phyloP scores from a whole-genome alignment of 2,329 filamentous ascomycete genomes.

The Fusarium domesticum region DNA sequence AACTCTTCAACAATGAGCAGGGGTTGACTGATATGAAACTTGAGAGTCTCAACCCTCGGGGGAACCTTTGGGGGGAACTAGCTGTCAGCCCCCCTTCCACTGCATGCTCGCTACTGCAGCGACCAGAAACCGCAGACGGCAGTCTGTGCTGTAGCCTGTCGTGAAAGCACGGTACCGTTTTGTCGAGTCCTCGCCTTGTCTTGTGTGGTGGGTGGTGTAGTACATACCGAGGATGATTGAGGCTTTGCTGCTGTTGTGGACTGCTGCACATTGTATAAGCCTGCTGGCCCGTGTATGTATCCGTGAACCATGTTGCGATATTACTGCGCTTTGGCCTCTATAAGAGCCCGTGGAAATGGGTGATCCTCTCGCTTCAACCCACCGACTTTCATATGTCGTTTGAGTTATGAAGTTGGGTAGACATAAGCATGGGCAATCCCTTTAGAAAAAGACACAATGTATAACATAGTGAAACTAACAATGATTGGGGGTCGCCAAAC shows the following conservation, averaged over 20 bases:
- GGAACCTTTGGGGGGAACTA: neutral
- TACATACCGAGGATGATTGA: too few species aligned
- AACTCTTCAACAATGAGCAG: neutral
- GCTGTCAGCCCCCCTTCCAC: constrained; percentile 13
- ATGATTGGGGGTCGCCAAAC: neutral
- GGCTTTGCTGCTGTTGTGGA: too few species aligned
- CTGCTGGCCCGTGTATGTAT: neutral
- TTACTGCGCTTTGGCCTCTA: neutral
- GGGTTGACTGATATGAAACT: neutral
- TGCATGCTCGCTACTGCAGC: constrained; percentile 22
- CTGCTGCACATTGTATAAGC: neutral
- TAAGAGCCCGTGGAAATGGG: neutral
- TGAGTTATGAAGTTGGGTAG: too few species aligned
- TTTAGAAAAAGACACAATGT: too few species aligned
- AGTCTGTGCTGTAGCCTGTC: constrained; percentile 14
- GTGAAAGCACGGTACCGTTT: neutral
- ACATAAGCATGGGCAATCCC: too few species aligned
- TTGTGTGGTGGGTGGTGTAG: too few species aligned
- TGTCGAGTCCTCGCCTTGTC: too few species aligned
- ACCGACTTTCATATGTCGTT: neutral
- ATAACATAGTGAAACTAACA: neutral
- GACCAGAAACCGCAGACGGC: constrained; percentile 17
- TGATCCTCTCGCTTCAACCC: neutral
- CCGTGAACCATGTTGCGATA: neutral
- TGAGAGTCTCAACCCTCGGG: too few species aligned